Base-by-base conservation (phyloP, 2,329 filamentous ascomycete genomes). In the Stemphylium lycopersici region DNA sequence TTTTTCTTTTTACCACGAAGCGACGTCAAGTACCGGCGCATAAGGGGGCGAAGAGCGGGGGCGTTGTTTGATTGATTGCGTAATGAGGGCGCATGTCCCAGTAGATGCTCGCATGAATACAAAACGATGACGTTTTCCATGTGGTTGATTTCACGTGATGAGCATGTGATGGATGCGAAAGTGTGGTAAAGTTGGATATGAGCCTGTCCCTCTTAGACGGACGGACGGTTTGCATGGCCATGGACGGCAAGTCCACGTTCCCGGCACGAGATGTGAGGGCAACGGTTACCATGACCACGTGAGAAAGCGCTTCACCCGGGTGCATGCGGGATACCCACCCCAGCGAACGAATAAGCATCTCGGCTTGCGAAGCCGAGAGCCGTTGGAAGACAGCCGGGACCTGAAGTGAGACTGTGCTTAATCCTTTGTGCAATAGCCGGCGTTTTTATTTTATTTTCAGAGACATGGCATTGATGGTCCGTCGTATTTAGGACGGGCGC, bases 1-100 rank as follows among this genome's bases (percentile, higher is more conserved):
- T 37, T 24, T 32, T 42, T 16, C 16, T 26, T 46, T 33, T 16
- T 39, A 33, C 3, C 8, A 48, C 26, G 34, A 34, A 53, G 55
- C 56, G 43, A 51, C 18, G 49, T 57, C 32, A 55, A 46, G 55
- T 57, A 58, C 26, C 42, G 56, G 54, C 58, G 54, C 36, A 45
- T 42, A 50, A 32, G 42, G 31, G 46, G 54, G 52, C 4, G 49
- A 45, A 50, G 58, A 52, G 54, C 48, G 42, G 49, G 48, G 63
- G 63, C 64, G 68, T 67, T 68, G 58, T 43, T 61, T 64, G 56
- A 62, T 53, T 44, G 62, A 63, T 64, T 70, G 69, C 68, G 70
- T 72, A 68, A 68, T 65, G 62, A 61, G 63, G 52, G 53, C 50
- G 55, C 48, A 41, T 59, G 52, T 61, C 22, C 53, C 51, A 56